Base-by-base conservation (phyloP, 78 protist genomes). In the Dictyostelium firmibasis region DNA sequence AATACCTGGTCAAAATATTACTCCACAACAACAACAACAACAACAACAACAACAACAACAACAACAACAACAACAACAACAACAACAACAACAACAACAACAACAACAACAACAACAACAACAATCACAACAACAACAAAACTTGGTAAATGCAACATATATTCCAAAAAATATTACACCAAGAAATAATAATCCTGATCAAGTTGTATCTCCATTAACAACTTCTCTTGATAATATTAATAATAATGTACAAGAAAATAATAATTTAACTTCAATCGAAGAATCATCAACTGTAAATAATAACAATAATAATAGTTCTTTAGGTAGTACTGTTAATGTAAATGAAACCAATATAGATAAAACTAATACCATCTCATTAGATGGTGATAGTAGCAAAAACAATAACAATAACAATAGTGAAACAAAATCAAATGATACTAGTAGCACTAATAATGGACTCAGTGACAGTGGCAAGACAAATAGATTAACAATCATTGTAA, bases 281-380 rank as follows among this genome's bases (percentile, higher is more conserved):
- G n/a, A 18, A n/a, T 23, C 69, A 60, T 25, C 41, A 70, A 70
- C 79, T 72, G 79, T 31, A 81, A 81, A 81, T 81, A 50, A 38
- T 23, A 50, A 81, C 27, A 77, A 38, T 77, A 77, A 77, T 77
- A 35, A 77, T 77, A 35, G 25, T 14, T 9, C 53, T 29, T 50
- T 57, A 31, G 25, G 35, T 50, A 50, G 41, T 31, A 50, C 29
- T 77, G 9, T n/a, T 77, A 35, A 35, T 77, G n/a, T 18, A 41
- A 77, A 35, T 77, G 60, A 36, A 25, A 77, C 36, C n/a, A 41
- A 35, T 77, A 20, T 35, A 41, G 23, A n/a, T 41, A 25, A 41
- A 35, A 25, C 27, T 41, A 33, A 38, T 31, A 77, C 33, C 20
- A 36, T 23, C 29, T 62, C 72, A 62, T 23, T 25, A 7, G 72